Base-by-base conservation (phyloP, 257 asterid genomes). In the Thymus mandschuricus region DNA sequence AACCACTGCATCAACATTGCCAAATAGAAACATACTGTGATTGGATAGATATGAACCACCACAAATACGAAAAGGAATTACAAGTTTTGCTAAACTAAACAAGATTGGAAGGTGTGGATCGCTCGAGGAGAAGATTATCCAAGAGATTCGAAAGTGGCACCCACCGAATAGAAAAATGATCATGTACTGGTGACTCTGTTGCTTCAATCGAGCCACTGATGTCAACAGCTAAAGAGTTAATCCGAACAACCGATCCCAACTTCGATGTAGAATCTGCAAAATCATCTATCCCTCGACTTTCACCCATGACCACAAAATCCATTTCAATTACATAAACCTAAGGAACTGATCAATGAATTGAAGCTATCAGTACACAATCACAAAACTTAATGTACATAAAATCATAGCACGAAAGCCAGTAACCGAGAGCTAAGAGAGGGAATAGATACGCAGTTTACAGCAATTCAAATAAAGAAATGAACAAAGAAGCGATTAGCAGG, bases 121-220 rank as follows among this genome's bases (percentile, higher is more conserved):
- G 6, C 41, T 38, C 21, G 6, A 38, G 6, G 6, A 38, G 7
- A 38, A 49, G 55, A 49, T 49, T 49, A 13, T 49, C 28, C 6
- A 12, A 52, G 6, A 6, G 11, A 52, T 33, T 48, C 50, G 13
- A 69, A 59, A 52, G 15, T 15, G 74, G 72, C 40, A 52, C 84
- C 80, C 66, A 87, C 98, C 97, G 97, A 29, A 93, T 86, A 10
- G 97, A 83, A 69, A 93, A 93, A 68, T 87, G 89, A 21, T 76
- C 81, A 21, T 86, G 85, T 27, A 7, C 63, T 10, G 70, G 90
- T 34, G 72, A 34, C 73, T 79, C 86, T 38, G 68, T 76, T 73
- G 58, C 80, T 62, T 74, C 81, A 62, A 30, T 64, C 10, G 81
- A 73, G 75, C 81, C 43, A 58, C 76, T 52, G 44, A 93, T 83